A percentile compares a stretch with the other conserved stretches of the same genome.
phyloP scores from a whole-genome alignment of 1,139 yeast species.

The Blastobotrys elegans region DNA sequence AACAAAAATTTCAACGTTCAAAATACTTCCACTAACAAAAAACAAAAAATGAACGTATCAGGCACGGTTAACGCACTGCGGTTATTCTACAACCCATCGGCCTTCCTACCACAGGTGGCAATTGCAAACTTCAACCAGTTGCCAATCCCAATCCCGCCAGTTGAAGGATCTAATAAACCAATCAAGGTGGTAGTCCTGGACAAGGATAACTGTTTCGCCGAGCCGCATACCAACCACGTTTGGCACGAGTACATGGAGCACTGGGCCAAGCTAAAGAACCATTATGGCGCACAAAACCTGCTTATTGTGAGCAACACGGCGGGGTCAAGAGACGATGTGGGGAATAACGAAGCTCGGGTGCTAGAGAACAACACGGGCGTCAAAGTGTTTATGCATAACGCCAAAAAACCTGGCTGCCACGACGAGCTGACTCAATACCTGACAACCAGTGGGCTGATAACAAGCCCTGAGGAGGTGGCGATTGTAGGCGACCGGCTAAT shows the following conservation, averaged over 20 bases:
- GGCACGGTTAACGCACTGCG: slow-evolving; percentile 42
- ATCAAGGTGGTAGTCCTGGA: slow-evolving; percentile 84
- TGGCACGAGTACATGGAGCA: slow-evolving; percentile 66
- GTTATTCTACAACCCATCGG: slow-evolving; percentile 55
- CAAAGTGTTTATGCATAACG: slow-evolving; percentile 67
- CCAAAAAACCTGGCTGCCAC: slow-evolving; percentile 88
- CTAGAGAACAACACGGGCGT: slow-evolving; percentile 70
- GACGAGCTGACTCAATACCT: slow-evolving; percentile 63
- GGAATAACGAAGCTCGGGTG: slow-evolving; percentile 55
- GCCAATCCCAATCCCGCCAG: slow-evolving; percentile 38
- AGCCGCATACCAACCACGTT: slow-evolving; percentile 71
- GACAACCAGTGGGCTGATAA: slow-evolving; percentile 28
- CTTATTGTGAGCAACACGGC: slow-evolving; percentile 91
- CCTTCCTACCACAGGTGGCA: slow-evolving; percentile 64
- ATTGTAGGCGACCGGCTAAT: slow-evolving; percentile 86
- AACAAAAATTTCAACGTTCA: no score
- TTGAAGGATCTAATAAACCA: slow-evolving; percentile 16
- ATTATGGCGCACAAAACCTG: slow-evolving; percentile 61
- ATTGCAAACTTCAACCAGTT: slow-evolving; percentile 63
- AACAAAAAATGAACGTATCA: slow-evolving; percentile 24
- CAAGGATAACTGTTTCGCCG: slow-evolving; percentile 93
- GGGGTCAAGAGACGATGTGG: slow-evolving; percentile 73
- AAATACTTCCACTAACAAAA: no score
- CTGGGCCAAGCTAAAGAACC: slow-evolving; percentile 52
- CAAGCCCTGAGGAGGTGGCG: slow-evolving; percentile 60